Evolutionary conservation across 495 filamentous ascomycete genomes (phyloP).

Genomic region (Cercophora newfieldiana): DNA sequence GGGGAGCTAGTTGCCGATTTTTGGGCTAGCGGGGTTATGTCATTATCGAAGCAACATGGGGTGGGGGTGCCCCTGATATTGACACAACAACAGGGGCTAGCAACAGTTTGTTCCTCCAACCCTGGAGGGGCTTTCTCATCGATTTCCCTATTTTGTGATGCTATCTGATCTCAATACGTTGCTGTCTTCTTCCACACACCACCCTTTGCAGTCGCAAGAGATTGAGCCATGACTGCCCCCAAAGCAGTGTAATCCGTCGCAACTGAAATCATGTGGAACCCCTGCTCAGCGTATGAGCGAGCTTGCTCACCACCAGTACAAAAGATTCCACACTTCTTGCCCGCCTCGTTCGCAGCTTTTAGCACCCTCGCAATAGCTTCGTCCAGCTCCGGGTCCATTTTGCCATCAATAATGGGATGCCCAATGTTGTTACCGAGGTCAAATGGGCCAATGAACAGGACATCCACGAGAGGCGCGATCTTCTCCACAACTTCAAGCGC

Average conservation of each 20-base stretch:
- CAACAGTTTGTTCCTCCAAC: not conserved
- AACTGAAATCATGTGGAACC: slow-evolving; percentile 76
- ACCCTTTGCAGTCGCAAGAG: slow-evolving; percentile 50
- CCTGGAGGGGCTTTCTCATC: not conserved
- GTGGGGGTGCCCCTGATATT: not conserved
- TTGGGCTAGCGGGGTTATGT: too few species aligned
- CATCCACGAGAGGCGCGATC: slow-evolving; percentile 73
- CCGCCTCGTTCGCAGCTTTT: slow-evolving; percentile 61
- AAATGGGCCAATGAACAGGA: slow-evolving; percentile 77
- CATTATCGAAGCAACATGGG: not conserved
- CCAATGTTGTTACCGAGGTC: slow-evolving; percentile 77
- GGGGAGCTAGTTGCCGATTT: not conserved
- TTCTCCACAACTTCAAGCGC: slow-evolving; percentile 69
- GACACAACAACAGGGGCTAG: not conserved
- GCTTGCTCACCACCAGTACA: slow-evolving; percentile 68
- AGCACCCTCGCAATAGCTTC: slow-evolving; percentile 66
- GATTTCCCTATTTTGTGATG: not conserved
- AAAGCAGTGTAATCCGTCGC: slow-evolving; percentile 61
- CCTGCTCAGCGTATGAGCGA: slow-evolving; percentile 60
- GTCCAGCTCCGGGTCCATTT: slow-evolving; percentile 64
- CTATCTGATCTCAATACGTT: slow-evolving; percentile 32
- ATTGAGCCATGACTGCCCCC: slow-evolving; percentile 44
- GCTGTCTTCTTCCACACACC: slow-evolving; percentile 32
- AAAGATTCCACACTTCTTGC: slow-evolving; percentile 79
- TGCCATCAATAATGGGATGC: slow-evolving; percentile 61